phyloP scores from a whole-genome alignment of 2,329 filamentous ascomycete genomes.

The Didymella glomerata region DNA sequence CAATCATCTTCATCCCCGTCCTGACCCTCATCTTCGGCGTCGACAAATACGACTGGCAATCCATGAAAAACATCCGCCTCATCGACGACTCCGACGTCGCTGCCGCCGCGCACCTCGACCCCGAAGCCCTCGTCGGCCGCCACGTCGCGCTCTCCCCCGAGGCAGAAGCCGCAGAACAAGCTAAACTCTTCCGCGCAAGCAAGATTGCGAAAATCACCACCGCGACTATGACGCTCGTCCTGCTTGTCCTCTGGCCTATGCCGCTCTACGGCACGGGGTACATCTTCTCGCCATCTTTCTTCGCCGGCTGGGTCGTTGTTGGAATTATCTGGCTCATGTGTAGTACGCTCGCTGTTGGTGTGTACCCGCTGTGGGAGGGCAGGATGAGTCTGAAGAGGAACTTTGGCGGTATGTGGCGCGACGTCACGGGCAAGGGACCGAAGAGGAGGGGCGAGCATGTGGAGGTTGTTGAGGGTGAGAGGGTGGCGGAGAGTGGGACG shows the following conservation, averaged over 20 bases:
- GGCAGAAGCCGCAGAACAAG: conserved; percentile 50
- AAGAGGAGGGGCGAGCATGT: conserved; percentile 16
- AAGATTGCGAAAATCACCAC: conserved; percentile 66
- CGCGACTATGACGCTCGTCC: conserved; percentile 69
- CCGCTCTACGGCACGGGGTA: conserved; percentile 86
- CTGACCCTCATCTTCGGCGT: conserved; percentile 72
- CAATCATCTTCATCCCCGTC: conserved; percentile 75
- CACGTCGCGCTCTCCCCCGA: conserved; percentile 40
- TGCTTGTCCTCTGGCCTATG: conserved; percentile 89
- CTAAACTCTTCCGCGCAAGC: conserved; percentile 54
- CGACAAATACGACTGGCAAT: conserved; percentile 85
- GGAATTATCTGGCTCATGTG: conserved; percentile 79
- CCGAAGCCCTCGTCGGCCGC: conserved; percentile 64
- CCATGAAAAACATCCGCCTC: conserved; percentile 80
- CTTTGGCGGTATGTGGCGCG: conserved; percentile 40
- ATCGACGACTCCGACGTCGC: conserved; percentile 80
- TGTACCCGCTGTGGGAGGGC: conserved; percentile 82
- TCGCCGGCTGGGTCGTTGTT: conserved; percentile 77
- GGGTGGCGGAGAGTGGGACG: conserved; percentile 23
- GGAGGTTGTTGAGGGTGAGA: conserved; percentile 32
- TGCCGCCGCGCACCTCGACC: conserved; percentile 66
- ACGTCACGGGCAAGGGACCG: conserved; percentile 35
- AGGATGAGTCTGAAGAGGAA: conserved; percentile 35
- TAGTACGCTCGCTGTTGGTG: conserved; percentile 74
- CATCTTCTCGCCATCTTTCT: conserved; percentile 81